These are phyloP conservation scores for Fistulinella prunicolor DNA, from an alignment of 768 basidiomycete species.

Conservation along the genomic window DNA sequence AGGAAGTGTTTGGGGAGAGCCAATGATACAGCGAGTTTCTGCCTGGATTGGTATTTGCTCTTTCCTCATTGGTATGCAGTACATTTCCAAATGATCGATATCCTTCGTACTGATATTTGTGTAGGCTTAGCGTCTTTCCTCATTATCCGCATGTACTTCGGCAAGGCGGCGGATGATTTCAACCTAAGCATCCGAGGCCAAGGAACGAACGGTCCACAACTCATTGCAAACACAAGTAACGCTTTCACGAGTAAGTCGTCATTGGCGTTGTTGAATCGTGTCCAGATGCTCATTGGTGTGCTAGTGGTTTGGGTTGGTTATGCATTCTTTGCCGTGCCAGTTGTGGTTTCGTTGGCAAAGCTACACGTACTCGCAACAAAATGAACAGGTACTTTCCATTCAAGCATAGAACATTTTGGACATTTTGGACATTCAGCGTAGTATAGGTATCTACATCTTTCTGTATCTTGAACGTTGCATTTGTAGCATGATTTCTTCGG, in stretches of 20 bases:
- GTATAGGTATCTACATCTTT: too few relatives aligned
- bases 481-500: too few relatives aligned
- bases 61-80: constrained; percentile 62
- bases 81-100: not conserved
- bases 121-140: constrained; percentile 67
- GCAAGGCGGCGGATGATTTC: constrained; percentile 76
- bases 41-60: constrained; percentile 77
- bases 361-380: constrained; percentile 54
- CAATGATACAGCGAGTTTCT: constrained; percentile 52
- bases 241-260: constrained; percentile 66
- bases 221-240: constrained; percentile 63
- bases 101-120: not conserved
- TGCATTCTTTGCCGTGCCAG: constrained; percentile 67
- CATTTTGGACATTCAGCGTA: not conserved
- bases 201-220: constrained; percentile 52
- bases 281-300: constrained; percentile 1
- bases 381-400: constrained; percentile 22
- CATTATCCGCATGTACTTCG: constrained; percentile 77
- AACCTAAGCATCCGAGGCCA: constrained; percentile 56
- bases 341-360: constrained; percentile 67
- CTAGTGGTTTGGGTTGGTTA: constrained; percentile 80
- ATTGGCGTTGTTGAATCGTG: not conserved
- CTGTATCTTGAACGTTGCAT: too few relatives aligned
- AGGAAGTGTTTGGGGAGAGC: constrained; percentile 50
- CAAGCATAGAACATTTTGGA: not conserved